Conservation (phyloP, 2,329 filamentous ascomycete genomes). For the Microsporum audouinii region DNA sequence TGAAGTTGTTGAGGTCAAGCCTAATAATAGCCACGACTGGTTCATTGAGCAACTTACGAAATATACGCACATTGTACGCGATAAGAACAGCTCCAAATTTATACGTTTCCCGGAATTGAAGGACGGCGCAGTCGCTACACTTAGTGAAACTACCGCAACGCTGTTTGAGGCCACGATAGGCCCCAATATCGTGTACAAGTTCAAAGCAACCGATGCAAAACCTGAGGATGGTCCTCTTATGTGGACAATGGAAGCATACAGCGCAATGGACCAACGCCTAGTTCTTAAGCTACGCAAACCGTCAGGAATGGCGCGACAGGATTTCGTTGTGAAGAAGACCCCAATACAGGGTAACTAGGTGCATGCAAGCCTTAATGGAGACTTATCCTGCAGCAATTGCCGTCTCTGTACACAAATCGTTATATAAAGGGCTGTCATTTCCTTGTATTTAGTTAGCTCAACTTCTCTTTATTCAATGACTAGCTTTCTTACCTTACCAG, state of each 20-base stretch:
- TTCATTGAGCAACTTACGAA: neutral
- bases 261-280: neutral
- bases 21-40: neutral
- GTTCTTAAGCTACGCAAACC: neutral
- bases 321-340: neutral
- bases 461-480: too few relatives aligned
- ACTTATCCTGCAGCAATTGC: too few relatives aligned
- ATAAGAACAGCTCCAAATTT: neutral
- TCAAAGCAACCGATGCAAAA: neutral
- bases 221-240: neutral
- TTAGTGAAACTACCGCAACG: neutral
- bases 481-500: too few relatives aligned
- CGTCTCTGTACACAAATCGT: too few relatives aligned
- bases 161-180: neutral
- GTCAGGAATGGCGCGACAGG: neutral
- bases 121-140: neutral
- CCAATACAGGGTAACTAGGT: neutral
- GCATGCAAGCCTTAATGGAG: neutral
- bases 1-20: neutral
- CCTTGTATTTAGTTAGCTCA: too few relatives aligned
- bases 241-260: neutral
- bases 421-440: too few relatives aligned
- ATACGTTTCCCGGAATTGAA: neutral
- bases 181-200: neutral
- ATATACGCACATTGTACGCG: neutral